These are phyloP conservation scores for button mushroom (Agaricus bisporus) DNA, from an alignment of 768 basidiomycete species.

Conservation along the genomic window DNA sequence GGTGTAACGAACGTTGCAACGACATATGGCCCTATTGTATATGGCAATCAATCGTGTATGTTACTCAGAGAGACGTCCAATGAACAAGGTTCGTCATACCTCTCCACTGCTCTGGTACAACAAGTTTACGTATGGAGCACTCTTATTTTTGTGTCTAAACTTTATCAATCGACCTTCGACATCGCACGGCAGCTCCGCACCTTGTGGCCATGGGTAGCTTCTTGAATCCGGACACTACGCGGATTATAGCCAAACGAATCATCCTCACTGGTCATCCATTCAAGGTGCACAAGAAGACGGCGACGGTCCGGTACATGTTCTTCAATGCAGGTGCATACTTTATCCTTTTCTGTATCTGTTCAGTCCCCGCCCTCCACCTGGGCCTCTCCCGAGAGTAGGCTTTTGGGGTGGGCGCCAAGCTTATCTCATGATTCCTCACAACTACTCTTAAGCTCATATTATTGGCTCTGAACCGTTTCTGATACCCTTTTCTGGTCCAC, in stretches of 20 bases:
- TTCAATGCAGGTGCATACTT: constrained; percentile 69
- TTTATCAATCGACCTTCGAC: background rate
- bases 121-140: background rate
- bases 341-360: constrained; percentile 5
- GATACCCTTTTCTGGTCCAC: background rate
- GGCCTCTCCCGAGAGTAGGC: too few relatives aligned
- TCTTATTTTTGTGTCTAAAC: background rate
- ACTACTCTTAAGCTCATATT: background rate
- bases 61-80: constrained; percentile 69
- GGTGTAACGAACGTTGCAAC: constrained; percentile 81
- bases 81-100: constrained; percentile 45
- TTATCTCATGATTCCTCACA: background rate
- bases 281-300: constrained; percentile 95
- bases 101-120: background rate
- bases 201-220: constrained; percentile 90
- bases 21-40: constrained; percentile 81
- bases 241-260: constrained; percentile 90
- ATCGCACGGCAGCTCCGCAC: constrained; percentile 47
- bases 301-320: constrained; percentile 98
- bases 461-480: background rate
- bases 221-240: constrained; percentile 83
- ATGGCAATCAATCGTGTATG: constrained; percentile 79
- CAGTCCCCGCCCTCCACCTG: too few relatives aligned
- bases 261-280: constrained; percentile 94
- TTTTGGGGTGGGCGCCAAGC: too few relatives aligned